phyloP scores from a whole-genome alignment of 2,329 filamentous ascomycete species.

The Salinomyces thailandicus region DNA sequence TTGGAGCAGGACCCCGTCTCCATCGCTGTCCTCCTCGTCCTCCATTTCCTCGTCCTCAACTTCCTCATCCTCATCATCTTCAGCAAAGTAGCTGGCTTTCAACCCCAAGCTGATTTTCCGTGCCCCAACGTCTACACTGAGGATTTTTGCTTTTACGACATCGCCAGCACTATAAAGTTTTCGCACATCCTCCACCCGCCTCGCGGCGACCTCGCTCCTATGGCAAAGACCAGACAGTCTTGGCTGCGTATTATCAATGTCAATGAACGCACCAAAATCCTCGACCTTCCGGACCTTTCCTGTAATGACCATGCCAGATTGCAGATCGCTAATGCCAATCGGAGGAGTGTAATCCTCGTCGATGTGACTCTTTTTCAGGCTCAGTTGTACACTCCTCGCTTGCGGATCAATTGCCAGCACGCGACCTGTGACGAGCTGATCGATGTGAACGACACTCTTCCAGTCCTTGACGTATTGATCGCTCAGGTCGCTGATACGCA shows the following conservation, averaged over 20 bases:
- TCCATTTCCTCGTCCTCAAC: conserved; percentile 22
- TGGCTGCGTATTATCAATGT: conserved; percentile 65
- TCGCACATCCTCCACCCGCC: conserved; percentile 68
- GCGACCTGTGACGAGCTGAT: conserved; percentile 84
- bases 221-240: conserved; percentile 93
- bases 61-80: conserved; percentile 39
- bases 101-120: conserved; percentile 79
- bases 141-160: conserved; percentile 79
- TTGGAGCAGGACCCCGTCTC: conserved; percentile 20
- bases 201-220: conserved; percentile 81
- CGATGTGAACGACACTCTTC: conserved; percentile 78
- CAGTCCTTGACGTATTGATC: conserved; percentile 91
- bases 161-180: conserved; percentile 87
- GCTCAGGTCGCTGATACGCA: conserved; percentile 79
- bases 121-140: conserved; percentile 65
- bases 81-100: conserved; percentile 82
- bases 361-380: conserved; percentile 72
- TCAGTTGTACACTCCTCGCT: conserved; percentile 69
- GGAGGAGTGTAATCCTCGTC: conserved; percentile 68
- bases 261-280: conserved; percentile 89
- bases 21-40: conserved; percentile 11
- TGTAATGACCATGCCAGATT: conserved; percentile 69
- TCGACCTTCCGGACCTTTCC: conserved; percentile 90
- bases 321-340: conserved; percentile 64
- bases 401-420: conserved; percentile 60